Conservation (phyloP, 1,139 yeast species). For the Candida sp. region DNA sequence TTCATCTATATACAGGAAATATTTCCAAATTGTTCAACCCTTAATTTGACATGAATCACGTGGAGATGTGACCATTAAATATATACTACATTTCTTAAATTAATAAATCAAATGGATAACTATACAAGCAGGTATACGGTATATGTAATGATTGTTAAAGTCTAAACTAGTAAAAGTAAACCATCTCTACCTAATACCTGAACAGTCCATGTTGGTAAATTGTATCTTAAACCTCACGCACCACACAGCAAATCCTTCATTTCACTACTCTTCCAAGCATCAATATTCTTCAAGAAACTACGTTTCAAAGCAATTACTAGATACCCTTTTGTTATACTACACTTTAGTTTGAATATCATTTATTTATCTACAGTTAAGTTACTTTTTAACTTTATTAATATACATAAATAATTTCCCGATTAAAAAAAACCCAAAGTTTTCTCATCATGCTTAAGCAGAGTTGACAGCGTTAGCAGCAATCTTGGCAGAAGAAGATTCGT, state of each 20-base stretch:
- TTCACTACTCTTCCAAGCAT: no score
- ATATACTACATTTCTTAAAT: no score
- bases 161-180: no score
- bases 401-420: neutral
- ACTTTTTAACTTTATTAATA: neutral
- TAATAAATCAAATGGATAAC: no score
- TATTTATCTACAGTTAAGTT: neutral
- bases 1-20: neutral
- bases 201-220: no score
- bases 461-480: constrained; percentile 12
- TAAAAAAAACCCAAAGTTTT: neutral
- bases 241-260: no score
- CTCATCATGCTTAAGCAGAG: constrained; percentile 2
- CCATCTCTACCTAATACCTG: no score
- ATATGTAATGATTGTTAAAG: no score
- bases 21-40: neutral
- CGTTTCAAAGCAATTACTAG: no score
- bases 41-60: neutral
- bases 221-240: no score
- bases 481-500: neutral
- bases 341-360: neutral
- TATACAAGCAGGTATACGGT: no score
- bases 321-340: neutral
- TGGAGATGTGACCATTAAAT: neutral
- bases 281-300: no score